Conservation (phyloP, 2,329 filamentous ascomycete genomes). For the Zopfia rhizophila region DNA sequence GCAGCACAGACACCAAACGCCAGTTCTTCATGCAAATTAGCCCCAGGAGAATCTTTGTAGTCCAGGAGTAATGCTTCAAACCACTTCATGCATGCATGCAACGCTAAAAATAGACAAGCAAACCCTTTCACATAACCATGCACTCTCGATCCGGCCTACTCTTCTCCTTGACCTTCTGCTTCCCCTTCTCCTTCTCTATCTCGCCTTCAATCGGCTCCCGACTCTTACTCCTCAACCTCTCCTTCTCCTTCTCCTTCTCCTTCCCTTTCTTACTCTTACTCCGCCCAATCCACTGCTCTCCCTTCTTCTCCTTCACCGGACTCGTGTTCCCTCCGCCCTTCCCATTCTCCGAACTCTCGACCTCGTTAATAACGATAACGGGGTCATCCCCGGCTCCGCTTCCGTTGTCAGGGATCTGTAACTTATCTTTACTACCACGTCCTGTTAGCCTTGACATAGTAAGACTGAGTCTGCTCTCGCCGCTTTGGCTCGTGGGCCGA, state of each 20-base stretch:
- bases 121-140: constrained; percentile 53
- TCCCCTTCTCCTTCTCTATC: constrained; percentile 40
- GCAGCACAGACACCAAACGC: too few species aligned
- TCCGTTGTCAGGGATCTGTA: constrained; percentile 34
- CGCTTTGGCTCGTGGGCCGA: constrained; percentile 54
- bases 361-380: constrained; percentile 39
- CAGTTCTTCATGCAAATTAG: too few species aligned
- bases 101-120: too few species aligned
- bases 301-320: constrained; percentile 39
- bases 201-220: constrained; percentile 50
- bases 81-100: too few species aligned
- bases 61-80: too few species aligned
- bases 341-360: constrained; percentile 24
- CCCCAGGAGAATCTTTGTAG: too few species aligned
- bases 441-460: constrained; percentile 53
- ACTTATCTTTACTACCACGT: constrained; percentile 55
- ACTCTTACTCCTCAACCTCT: constrained; percentile 52
- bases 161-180: constrained; percentile 33
- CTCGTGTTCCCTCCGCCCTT: constrained; percentile 18
- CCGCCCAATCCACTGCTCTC: constrained; percentile 33
- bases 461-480: constrained; percentile 54
- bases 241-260: constrained; percentile 39
- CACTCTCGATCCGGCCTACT: constrained; percentile 56
- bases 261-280: constrained; percentile 42
- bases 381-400: constrained; percentile 36